Evolutionary conservation across 2,329 filamentous ascomycete species (phyloP).

Genomic region (Monosporascus sp.): DNA sequence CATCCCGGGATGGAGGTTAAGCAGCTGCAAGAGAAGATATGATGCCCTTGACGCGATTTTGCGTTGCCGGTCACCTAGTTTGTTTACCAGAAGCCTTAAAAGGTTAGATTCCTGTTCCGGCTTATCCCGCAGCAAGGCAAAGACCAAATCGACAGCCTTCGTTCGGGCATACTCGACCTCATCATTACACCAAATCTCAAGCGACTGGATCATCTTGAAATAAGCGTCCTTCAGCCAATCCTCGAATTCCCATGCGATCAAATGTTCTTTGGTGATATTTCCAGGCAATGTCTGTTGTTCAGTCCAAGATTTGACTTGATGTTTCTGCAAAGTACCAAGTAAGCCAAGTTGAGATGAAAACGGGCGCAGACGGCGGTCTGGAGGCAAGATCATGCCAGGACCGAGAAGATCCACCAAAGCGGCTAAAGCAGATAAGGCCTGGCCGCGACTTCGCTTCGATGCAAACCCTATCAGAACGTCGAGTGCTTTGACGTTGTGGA

Average conservation of each 20-base stretch:
- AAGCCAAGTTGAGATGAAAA: conserved; percentile 79
- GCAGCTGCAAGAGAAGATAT: conserved; percentile 85
- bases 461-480: conserved; percentile 78
- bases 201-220: conserved; percentile 85
- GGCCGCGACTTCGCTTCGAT: conserved; percentile 88
- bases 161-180: conserved; percentile 91
- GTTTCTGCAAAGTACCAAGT: conserved; percentile 62
- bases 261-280: conserved; percentile 66
- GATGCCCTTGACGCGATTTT: conserved; percentile 94
- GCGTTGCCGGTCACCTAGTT: conserved; percentile 89
- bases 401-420: conserved; percentile 93
- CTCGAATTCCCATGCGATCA: conserved; percentile 88
- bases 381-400: conserved; percentile 78
- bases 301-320: conserved; percentile 56
- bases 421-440: conserved; percentile 86
- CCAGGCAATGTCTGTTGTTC: conserved; percentile 66
- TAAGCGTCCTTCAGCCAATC: conserved; percentile 93
- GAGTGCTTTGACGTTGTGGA: conserved; percentile 86
- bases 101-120: conserved; percentile 96
- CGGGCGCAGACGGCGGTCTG: conserved; percentile 71
- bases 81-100: conserved; percentile 86
- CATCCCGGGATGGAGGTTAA: conserved; percentile 88
- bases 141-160: conserved; percentile 85
- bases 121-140: conserved; percentile 86
- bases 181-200: conserved; percentile 91